Conservation (phyloP, 2,329 filamentous ascomycete genomes). For the Xylaria digitata region DNA sequence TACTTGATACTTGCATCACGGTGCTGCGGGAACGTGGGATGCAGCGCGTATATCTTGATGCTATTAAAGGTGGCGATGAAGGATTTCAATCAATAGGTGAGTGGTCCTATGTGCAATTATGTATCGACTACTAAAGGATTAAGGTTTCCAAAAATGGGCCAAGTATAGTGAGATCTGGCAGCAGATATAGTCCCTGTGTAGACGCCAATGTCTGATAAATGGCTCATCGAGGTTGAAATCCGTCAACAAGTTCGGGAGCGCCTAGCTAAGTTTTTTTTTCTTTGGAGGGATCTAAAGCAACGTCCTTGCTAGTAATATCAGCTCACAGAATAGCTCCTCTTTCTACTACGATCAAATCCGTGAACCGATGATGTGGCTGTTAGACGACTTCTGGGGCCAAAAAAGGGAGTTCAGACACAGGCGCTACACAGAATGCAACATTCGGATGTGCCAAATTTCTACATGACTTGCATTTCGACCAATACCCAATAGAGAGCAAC, state of each 20-base stretch:
- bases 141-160: slow-evolving; percentile 70
- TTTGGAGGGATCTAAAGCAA: slow-evolving; percentile 12
- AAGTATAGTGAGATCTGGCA: slow-evolving; percentile 67
- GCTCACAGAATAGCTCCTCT: slow-evolving; percentile 2
- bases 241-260: slow-evolving; percentile 14
- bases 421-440: slow-evolving; percentile 19
- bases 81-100: slow-evolving; percentile 65
- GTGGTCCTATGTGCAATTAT: slow-evolving; percentile 36
- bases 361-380: neutral
- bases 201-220: slow-evolving; percentile 10
- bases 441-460: slow-evolving; percentile 7
- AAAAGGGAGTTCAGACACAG: slow-evolving; percentile 15
- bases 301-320: slow-evolving; percentile 9
- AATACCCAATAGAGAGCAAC: slow-evolving; percentile 1
- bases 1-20: slow-evolving; percentile 64
- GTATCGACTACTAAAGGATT: slow-evolving; percentile 31
- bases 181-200: slow-evolving; percentile 47
- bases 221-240: slow-evolving; percentile 11
- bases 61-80: slow-evolving; percentile 62
- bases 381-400: slow-evolving; percentile 8
- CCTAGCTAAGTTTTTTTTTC: slow-evolving; percentile 17
- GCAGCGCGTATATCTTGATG: slow-evolving; percentile 67
- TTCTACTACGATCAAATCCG: neutral
- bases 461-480: slow-evolving; percentile 16
- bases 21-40: slow-evolving; percentile 62